A percentile compares a stretch with the other conserved stretches of the same genome.
phyloP scores from a whole-genome alignment of 805 yeast genomes.

The Spathaspora boniae region DNA sequence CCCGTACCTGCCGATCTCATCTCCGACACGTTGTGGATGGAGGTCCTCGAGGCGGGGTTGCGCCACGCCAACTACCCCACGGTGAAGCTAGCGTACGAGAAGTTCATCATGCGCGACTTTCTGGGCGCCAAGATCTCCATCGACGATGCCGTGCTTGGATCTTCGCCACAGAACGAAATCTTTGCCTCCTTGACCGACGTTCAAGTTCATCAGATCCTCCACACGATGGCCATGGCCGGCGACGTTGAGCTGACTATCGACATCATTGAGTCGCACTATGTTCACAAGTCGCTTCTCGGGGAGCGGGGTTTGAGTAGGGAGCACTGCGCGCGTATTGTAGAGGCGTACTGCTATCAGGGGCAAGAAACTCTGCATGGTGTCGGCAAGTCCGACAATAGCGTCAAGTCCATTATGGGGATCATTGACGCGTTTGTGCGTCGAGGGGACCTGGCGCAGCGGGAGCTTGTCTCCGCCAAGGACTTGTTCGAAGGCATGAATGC shows the following conservation, averaged over 20 bases:
- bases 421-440: slow-evolving; percentile 21
- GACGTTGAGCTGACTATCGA: slow-evolving; percentile 33
- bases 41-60: slow-evolving; percentile 21
- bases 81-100: slow-evolving; percentile 25
- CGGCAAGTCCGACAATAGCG: slow-evolving; percentile 20
- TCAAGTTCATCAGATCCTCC: slow-evolving; percentile 25
- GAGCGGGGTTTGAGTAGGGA: slow-evolving; percentile 31
- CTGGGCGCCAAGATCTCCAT: slow-evolving; percentile 17
- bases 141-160: slow-evolving; percentile 23
- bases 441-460: slow-evolving; percentile 8
- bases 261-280: slow-evolving; percentile 34
- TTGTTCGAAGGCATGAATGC: slow-evolving; percentile 26
- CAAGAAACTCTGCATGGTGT: too few relatives aligned
- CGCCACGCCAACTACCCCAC: slow-evolving; percentile 22
- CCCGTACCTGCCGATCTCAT: slow-evolving; percentile 6
- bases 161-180: slow-evolving; percentile 9
- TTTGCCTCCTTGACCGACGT: slow-evolving; percentile 20
- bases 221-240: slow-evolving; percentile 31
- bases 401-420: slow-evolving; percentile 30
- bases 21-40: slow-evolving; percentile 17
- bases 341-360: slow-evolving; percentile 30
- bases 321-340: slow-evolving; percentile 28
- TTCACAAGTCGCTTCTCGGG: slow-evolving; percentile 28
- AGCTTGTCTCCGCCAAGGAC: slow-evolving; percentile 22
- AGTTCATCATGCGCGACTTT: slow-evolving; percentile 27